Evolutionary conservation across 768 basidiomycete genomes (phyloP).

Genomic region (Termitomyces sp.): DNA sequence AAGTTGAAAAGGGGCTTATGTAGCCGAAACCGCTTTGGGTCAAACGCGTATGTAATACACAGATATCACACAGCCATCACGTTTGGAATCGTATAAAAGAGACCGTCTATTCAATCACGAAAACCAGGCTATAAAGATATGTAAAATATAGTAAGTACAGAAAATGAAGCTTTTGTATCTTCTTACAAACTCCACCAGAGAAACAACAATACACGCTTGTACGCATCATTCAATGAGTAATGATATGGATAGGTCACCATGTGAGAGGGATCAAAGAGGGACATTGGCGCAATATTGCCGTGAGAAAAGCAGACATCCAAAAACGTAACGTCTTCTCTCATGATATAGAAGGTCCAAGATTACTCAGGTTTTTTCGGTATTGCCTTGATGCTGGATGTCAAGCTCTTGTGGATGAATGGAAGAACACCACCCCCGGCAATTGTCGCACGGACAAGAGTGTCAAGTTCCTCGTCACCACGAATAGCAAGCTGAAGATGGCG

Average conservation of each 20-base stretch:
- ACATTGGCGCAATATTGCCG: background rate
- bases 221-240: slow-evolving; percentile 4
- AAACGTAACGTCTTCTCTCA: background rate
- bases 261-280: background rate
- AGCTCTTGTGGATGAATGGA: slow-evolving; percentile 84
- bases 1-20: background rate
- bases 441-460: slow-evolving; percentile 88
- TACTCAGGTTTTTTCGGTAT: slow-evolving; percentile 41
- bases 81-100: background rate
- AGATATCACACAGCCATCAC: background rate
- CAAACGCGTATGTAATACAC: no score
- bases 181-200: background rate
- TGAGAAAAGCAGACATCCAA: background rate
- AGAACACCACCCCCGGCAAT: slow-evolving; percentile 88
- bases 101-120: background rate
- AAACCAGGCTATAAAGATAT: slow-evolving; percentile 15
- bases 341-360: background rate
- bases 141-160: slow-evolving; percentile 11
- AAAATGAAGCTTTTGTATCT: slow-evolving; percentile 4
- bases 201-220: slow-evolving; percentile 5
- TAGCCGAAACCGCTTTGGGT: background rate
- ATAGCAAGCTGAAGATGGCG: slow-evolving; percentile 95
- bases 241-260: background rate
- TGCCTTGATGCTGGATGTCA: slow-evolving; percentile 51
- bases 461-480: slow-evolving; percentile 96